Evolutionary conservation across 2,329 filamentous ascomycete genomes (phyloP).

Genomic region (Aspergillus sp.): DNA sequence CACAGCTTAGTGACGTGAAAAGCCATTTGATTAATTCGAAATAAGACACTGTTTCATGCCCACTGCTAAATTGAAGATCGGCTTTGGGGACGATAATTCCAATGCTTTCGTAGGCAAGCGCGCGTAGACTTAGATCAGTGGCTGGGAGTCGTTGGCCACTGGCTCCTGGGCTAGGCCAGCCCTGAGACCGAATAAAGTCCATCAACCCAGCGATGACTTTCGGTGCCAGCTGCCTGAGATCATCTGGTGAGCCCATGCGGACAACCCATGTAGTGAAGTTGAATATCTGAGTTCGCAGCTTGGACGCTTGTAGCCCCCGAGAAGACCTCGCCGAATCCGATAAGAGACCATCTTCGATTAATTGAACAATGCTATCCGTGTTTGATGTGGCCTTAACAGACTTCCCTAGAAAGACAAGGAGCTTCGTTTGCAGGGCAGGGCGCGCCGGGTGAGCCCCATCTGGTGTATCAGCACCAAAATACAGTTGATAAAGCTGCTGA

Average conservation of each 20-base stretch:
- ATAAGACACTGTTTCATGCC: slow-evolving; percentile 46
- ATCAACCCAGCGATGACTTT: slow-evolving; percentile 68
- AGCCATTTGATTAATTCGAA: slow-evolving; percentile 68
- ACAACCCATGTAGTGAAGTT: slow-evolving; percentile 86
- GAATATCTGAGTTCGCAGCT: slow-evolving; percentile 80
- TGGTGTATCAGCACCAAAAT: slow-evolving; percentile 59
- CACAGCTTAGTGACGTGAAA: slow-evolving; percentile 78
- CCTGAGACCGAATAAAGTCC: slow-evolving; percentile 74
- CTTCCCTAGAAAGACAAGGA: slow-evolving; percentile 73
- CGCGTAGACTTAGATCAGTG: slow-evolving; percentile 67
- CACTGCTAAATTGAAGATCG: slow-evolving; percentile 36
- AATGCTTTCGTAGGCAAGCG: slow-evolving; percentile 86
- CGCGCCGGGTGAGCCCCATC: slow-evolving; percentile 52
- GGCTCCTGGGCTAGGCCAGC: slow-evolving; percentile 69
- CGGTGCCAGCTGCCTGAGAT: slow-evolving; percentile 65
- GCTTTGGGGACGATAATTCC: slow-evolving; percentile 66
- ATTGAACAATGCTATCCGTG: slow-evolving; percentile 64
- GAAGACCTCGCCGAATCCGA: slow-evolving; percentile 43
- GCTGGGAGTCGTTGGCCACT: slow-evolving; percentile 55
- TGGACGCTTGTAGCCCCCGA: slow-evolving; percentile 70
- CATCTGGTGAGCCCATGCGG: slow-evolving; percentile 63
- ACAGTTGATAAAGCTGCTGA: slow-evolving; percentile 67
- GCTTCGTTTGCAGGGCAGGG: slow-evolving; percentile 72
- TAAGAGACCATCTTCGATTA: slow-evolving; percentile 67
- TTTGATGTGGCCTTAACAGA: slow-evolving; percentile 73